Percentiles rank a stretch among this genome's conserved stretches.
These are phyloP conservation scores for Linum trigynum DNA, from an alignment of 345 rosid species.

Conservation along the genomic window DNA sequence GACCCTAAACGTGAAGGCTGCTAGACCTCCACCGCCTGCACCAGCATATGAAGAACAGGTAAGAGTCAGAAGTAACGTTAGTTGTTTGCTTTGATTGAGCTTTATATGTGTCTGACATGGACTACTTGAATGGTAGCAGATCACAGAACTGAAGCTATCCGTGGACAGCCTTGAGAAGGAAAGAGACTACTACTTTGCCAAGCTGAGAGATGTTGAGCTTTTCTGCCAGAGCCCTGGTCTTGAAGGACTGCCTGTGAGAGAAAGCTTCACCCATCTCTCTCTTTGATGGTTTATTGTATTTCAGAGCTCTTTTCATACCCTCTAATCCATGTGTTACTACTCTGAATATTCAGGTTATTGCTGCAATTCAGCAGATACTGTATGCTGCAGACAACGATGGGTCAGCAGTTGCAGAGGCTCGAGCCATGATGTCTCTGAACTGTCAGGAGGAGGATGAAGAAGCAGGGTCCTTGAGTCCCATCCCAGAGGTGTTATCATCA, in stretches of 20 bases:
- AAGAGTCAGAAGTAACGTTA: background rate
- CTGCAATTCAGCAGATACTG: conserved; percentile 64
- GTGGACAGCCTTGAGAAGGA: conserved; percentile 96
- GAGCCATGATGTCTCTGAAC: conserved; percentile 39
- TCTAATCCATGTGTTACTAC: background rate
- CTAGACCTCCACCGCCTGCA: conserved; percentile 40
- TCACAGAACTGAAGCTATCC: conserved; percentile 83
- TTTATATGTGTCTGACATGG: too few species aligned
- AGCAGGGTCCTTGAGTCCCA: conserved; percentile 49
- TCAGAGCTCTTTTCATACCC: background rate
- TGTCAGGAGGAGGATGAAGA: conserved; percentile 32
- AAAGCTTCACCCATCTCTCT: background rate
- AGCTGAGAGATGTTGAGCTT: conserved; percentile 84
- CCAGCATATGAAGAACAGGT: conserved; percentile 87
- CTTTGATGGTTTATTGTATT: background rate
- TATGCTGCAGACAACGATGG: conserved; percentile 71
- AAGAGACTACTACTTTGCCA: conserved; percentile 86
- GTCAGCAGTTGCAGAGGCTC: conserved; percentile 58
- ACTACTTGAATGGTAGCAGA: conserved; percentile 31
- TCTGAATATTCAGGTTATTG: conserved; percentile 47
- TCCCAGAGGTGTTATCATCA: conserved; percentile 42
- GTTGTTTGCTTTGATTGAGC: too few species aligned
- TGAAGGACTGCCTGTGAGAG: conserved; percentile 52
- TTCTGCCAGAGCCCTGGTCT: conserved; percentile 64
- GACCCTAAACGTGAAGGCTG: conserved; percentile 40